phyloP scores from a whole-genome alignment of 495 filamentous ascomycete species.

The Cercophora sp. region DNA sequence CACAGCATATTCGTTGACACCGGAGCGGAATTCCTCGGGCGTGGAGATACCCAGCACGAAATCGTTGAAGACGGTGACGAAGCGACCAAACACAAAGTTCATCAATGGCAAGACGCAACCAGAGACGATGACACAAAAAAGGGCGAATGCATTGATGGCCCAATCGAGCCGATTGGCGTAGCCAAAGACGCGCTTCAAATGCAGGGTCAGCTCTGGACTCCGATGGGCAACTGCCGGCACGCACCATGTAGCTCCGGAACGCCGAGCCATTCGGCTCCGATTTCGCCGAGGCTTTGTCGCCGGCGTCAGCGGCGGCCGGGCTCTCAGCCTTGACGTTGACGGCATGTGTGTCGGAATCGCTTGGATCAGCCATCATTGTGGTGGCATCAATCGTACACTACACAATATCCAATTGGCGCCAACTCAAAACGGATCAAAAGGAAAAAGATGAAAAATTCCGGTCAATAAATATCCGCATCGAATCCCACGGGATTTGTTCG shows the following conservation, averaged over 20 bases:
- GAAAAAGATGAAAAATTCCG: too few species aligned
- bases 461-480: too few species aligned
- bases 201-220: too few species aligned
- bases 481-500: too few species aligned
- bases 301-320: neutral
- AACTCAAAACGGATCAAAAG: too few species aligned
- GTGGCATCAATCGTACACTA: too few species aligned
- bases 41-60: slow-evolving; percentile 13
- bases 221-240: neutral
- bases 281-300: neutral
- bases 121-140: slow-evolving; percentile 23
- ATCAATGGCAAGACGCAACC: slow-evolving; percentile 34
- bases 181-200: slow-evolving; percentile 16
- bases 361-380: neutral
- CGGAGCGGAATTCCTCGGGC: slow-evolving; percentile 10
- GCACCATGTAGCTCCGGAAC: slow-evolving; percentile 14
- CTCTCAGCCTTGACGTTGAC: neutral
- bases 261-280: neutral
- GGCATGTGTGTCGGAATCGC: neutral
- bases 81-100: slow-evolving; percentile 32
- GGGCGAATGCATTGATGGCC: slow-evolving; percentile 12
- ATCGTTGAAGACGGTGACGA: slow-evolving; percentile 29
- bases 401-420: too few species aligned
- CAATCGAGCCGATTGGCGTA: slow-evolving; percentile 16
- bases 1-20: slow-evolving; percentile 25